These are phyloP conservation scores for Penicillium herquei DNA, from an alignment of 495 filamentous ascomycete genomes.

Conservation along the genomic window DNA sequence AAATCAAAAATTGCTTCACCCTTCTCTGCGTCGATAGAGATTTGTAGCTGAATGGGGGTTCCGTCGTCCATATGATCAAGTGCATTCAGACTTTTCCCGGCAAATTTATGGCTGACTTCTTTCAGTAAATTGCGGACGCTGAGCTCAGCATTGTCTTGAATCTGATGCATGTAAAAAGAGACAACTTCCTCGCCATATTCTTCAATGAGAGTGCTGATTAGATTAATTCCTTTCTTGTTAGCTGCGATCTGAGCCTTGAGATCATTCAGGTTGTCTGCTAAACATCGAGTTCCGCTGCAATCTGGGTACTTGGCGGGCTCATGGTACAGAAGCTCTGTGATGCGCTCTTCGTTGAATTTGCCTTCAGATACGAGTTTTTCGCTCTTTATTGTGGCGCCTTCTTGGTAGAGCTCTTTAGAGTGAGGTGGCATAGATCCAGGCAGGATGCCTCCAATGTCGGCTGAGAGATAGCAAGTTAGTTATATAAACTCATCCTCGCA, in stretches of 20 bases:
- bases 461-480: constrained; percentile 61
- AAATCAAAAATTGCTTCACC: constrained; percentile 94
- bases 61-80: constrained; percentile 95
- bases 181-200: constrained; percentile 91
- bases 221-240: constrained; percentile 90
- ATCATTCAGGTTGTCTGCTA: constrained; percentile 92
- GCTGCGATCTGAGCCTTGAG: constrained; percentile 92
- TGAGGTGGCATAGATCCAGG: constrained; percentile 95
- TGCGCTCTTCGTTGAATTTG: constrained; percentile 79
- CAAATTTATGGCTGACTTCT: constrained; percentile 67
- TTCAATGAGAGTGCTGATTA: constrained; percentile 77
- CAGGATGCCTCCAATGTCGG: constrained; percentile 93
- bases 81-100: constrained; percentile 73
- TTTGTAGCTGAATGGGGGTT: constrained; percentile 76
- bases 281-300: constrained; percentile 83
- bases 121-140: constrained; percentile 79
- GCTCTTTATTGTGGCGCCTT: constrained; percentile 88
- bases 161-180: constrained; percentile 88
- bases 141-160: constrained; percentile 86
- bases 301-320: constrained; percentile 82
- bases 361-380: constrained; percentile 92
- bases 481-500: not conserved
- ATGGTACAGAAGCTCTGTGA: constrained; percentile 74
- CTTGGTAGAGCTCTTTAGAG: constrained; percentile 86
- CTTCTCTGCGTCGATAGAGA: constrained; percentile 76